Percentiles rank a stretch among this genome's conserved stretches.
phyloP scores from a whole-genome alignment of 2,329 filamentous ascomycete genomes.

The Aspergillus flavus region DNA sequence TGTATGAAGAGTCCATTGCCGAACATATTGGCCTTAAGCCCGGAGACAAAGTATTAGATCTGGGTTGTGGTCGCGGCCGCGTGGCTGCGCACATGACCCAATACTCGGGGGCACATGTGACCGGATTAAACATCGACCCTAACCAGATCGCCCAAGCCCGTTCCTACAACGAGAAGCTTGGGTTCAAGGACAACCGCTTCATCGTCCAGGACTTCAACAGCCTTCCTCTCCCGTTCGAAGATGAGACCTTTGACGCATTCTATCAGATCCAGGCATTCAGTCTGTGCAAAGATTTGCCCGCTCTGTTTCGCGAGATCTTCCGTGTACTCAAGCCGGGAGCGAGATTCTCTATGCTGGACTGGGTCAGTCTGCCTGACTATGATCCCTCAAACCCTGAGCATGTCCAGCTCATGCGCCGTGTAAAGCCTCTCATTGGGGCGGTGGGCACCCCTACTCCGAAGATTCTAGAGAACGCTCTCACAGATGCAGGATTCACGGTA shows the following conservation, averaged over 20 bases:
- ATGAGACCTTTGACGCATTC: constrained; percentile 55
- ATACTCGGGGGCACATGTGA: constrained; percentile 51
- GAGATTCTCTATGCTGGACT: constrained; percentile 55
- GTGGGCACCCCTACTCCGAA: constrained; percentile 57
- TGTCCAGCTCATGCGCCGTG: constrained; percentile 55
- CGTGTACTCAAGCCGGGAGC: constrained; percentile 56
- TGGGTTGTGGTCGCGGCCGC: constrained; percentile 57
- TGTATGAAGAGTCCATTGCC: constrained; percentile 56
- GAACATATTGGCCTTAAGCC: constrained; percentile 49
- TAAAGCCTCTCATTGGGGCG: constrained; percentile 59
- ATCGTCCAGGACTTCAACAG: constrained; percentile 56
- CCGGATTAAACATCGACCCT: constrained; percentile 58
- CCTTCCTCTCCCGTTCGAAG: constrained; percentile 54
- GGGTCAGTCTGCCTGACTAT: constrained; percentile 56
- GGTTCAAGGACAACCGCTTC: constrained; percentile 50
- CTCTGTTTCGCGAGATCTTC: constrained; percentile 53
- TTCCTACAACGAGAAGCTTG: constrained; percentile 48
- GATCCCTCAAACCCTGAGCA: constrained; percentile 52
- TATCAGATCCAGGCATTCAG: constrained; percentile 62
- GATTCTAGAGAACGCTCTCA: constrained; percentile 50
- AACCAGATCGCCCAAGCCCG: constrained; percentile 54
- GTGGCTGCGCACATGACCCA: constrained; percentile 58
- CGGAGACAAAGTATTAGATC: constrained; percentile 53
- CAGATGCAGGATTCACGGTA: constrained; percentile 52
- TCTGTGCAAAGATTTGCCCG: constrained; percentile 53